Evolutionary conservation across 371 early-diverging fungal genomes (phyloP).

Genomic region (Mucor racemosus): DNA sequence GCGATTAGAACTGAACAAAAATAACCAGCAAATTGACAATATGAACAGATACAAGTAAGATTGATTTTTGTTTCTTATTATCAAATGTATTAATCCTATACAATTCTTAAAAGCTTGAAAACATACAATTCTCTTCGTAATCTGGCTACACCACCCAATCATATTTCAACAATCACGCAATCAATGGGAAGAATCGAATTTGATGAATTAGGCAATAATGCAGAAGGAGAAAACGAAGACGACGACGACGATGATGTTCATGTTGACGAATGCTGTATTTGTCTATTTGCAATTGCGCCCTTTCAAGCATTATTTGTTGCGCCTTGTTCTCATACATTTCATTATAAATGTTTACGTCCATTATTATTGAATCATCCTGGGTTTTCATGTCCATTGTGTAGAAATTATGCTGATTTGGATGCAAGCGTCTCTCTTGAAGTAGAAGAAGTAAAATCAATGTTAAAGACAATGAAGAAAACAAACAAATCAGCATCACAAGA

Average conservation of each 20-base stretch:
- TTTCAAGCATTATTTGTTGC: constrained; percentile 95
- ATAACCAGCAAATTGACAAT: constrained; percentile 59
- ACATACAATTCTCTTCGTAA: constrained; percentile 24
- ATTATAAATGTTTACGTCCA: constrained; percentile 89
- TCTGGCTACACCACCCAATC: constrained; percentile 16
- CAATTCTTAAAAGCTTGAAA: constrained; percentile 9
- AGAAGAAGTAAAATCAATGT: constrained; percentile 28
- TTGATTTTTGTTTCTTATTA: not conserved
- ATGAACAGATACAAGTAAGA: constrained; percentile 45
- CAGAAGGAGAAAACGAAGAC: not conserved
- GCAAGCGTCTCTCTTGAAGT: constrained; percentile 69
- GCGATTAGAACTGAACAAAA: constrained; percentile 73
- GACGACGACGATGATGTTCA: constrained; percentile 17
- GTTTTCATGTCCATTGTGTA: constrained; percentile 93
- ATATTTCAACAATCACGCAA: not conserved
- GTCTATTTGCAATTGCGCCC: constrained; percentile 86
- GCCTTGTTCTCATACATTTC: constrained; percentile 95
- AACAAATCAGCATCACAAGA: constrained; percentile 3
- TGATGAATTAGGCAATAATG: not conserved
- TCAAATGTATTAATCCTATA: not conserved
- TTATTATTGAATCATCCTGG: constrained; percentile 66
- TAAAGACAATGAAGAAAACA: constrained; percentile 8
- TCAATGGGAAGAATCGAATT: constrained; percentile 5
- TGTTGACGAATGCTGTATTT: constrained; percentile 91
- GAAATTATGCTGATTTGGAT: constrained; percentile 90